These are phyloP conservation scores for Lecanicillium sp. DNA, from an alignment of 2,329 filamentous ascomycete genomes.

Conservation along the genomic window DNA sequence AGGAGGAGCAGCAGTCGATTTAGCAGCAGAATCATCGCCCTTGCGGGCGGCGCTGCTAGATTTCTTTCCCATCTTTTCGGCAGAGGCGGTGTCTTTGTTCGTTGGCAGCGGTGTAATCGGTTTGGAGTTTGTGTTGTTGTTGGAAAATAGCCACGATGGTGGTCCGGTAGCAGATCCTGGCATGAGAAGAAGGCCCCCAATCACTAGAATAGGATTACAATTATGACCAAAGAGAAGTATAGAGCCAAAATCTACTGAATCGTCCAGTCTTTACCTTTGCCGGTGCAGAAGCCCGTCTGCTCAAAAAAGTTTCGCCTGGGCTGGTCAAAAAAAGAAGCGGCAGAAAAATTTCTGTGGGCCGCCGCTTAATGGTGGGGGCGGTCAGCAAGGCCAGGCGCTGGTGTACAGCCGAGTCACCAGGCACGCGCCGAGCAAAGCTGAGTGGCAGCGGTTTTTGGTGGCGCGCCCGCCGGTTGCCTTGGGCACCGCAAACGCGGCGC, in stretches of 20 bases:
- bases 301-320: no score
- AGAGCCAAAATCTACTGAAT: no score
- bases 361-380: not conserved
- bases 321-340: not conserved
- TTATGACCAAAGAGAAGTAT: not conserved
- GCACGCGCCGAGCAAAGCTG: no score
- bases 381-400: not conserved
- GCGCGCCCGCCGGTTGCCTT: no score
- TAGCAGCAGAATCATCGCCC: conserved; percentile 12
- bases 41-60: conserved; percentile 14
- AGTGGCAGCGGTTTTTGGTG: no score
- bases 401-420: no score
- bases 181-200: no score
- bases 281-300: no score
- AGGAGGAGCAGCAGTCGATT: conserved; percentile 31
- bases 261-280: no score
- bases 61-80: conserved; percentile 27
- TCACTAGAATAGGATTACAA: not conserved
- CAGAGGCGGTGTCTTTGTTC: conserved; percentile 9
- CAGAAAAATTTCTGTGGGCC: conserved; percentile 1
- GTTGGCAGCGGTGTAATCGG: conserved; percentile 12
- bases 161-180: conserved; percentile 10
- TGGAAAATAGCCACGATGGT: conserved; percentile 36
- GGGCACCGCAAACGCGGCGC: no score
- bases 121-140: conserved; percentile 23